phyloP scores from a whole-genome alignment of 2,329 filamentous ascomycete genomes.

The Ceratocystis colombiana region DNA sequence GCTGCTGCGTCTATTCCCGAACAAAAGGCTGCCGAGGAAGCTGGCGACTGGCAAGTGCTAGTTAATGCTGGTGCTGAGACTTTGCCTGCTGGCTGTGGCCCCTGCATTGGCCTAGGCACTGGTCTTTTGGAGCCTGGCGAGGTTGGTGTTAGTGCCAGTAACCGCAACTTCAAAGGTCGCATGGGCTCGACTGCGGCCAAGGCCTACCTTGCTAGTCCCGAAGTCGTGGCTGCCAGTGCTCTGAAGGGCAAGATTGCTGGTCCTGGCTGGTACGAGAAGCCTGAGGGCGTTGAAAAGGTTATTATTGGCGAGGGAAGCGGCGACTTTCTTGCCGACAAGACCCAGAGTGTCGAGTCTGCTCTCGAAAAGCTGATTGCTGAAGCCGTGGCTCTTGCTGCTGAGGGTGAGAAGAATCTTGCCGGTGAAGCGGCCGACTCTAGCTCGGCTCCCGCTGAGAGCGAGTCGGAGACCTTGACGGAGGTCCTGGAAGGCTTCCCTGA shows the following conservation, averaged over 20 bases:
- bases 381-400: slow-evolving; percentile 52
- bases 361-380: slow-evolving; percentile 62
- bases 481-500: slow-evolving; percentile 81
- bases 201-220: slow-evolving; percentile 79
- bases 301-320: slow-evolving; percentile 63
- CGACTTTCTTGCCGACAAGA: slow-evolving; percentile 51
- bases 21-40: slow-evolving; percentile 64
- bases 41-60: slow-evolving; percentile 76
- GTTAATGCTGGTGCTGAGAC: slow-evolving; percentile 66
- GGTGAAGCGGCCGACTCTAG: slow-evolving; percentile 29
- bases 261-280: slow-evolving; percentile 67
- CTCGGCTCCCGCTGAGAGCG: slow-evolving; percentile 26
- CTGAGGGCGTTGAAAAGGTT: slow-evolving; percentile 56
- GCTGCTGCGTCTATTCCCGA: slow-evolving; percentile 73
- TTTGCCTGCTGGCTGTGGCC: slow-evolving; percentile 65
- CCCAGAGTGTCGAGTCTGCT: slow-evolving; percentile 57
- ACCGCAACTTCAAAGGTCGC: slow-evolving; percentile 84
- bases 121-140: slow-evolving; percentile 78
- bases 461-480: slow-evolving; percentile 46
- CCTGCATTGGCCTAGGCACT: slow-evolving; percentile 72
- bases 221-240: slow-evolving; percentile 85
- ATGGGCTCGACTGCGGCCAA: slow-evolving; percentile 75
- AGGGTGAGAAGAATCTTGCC: slow-evolving; percentile 41
- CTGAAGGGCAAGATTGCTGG: slow-evolving; percentile 61
- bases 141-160: slow-evolving; percentile 71